phyloP scores from a whole-genome alignment of 2,329 filamentous ascomycete species.

The Aspergillus sp. region DNA sequence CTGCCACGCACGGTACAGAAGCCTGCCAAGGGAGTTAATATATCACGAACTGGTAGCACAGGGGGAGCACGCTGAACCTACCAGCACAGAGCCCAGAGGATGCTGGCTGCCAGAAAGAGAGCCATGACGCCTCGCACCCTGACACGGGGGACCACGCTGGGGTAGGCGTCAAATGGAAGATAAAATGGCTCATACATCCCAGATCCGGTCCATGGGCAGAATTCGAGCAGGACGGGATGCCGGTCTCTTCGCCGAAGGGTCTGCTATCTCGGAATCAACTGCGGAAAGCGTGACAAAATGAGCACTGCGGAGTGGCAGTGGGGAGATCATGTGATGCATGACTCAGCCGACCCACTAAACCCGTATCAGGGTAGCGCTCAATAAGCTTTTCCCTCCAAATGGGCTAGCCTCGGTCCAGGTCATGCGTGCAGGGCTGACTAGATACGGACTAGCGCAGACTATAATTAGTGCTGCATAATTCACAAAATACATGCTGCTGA shows the following conservation, averaged over 20 bases:
- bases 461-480: slow-evolving; percentile 9
- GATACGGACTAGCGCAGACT: neutral
- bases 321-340: slow-evolving; percentile 13
- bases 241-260: slow-evolving; percentile 2
- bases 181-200: slow-evolving; percentile 49
- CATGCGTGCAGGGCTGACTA: slow-evolving; percentile 11
- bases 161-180: slow-evolving; percentile 48
- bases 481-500: slow-evolving; percentile 1
- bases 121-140: slow-evolving; percentile 51
- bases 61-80: slow-evolving; percentile 25
- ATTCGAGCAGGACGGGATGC: slow-evolving; percentile 4
- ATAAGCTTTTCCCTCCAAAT: neutral
- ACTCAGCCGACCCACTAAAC: neutral
- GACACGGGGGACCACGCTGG: slow-evolving; percentile 46
- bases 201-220: slow-evolving; percentile 35
- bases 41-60: neutral
- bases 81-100: slow-evolving; percentile 52
- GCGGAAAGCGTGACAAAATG: neutral
- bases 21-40: slow-evolving; percentile 52
- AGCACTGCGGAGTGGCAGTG: slow-evolving; percentile 9
- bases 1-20: slow-evolving; percentile 81
- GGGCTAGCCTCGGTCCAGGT: neutral
- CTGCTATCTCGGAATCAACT: slow-evolving; percentile 2
- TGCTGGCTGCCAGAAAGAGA: slow-evolving; percentile 47
- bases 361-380: neutral